Evolutionary conservation across 192 early-diverging fungal genomes (phyloP), one percentile per base, ranked within the genome.

Genomic region (Coemansia sp.): DNA sequence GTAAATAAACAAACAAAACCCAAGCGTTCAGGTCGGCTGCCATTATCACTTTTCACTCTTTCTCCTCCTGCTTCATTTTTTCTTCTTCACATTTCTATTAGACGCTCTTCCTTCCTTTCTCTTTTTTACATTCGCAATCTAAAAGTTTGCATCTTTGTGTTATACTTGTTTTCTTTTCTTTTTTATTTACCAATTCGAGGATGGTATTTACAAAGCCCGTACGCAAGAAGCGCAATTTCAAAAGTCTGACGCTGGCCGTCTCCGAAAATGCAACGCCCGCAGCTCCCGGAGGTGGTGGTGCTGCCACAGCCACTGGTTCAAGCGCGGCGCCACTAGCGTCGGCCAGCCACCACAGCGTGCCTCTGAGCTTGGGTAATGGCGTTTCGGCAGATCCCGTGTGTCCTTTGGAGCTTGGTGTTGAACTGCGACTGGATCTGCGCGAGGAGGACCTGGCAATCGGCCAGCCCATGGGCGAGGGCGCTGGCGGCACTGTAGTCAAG

Each of bases 391-490:
- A 78, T 17, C 61, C 74, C 2, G 68, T 76, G 14, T 63, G 60
- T 10, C 74, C 82, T 10, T 59, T 93, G 32, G 89, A 91, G 43
- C 86, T 91, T 14, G 91, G 91, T 11, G 76, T 91, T 10, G 90
- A 91, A 70, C 83, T 92, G 63, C 83, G 89, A 39, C 73, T 92
- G 65, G 91, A 92, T 76, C 73, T 95, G 69, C 86, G 90, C 64
- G 78, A 87, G 44, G 93, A 96, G 75, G 97, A 98, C 73, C 84
- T 98, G 60, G 80, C 84, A 37, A 82, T 89, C 0, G 69, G 94
- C 17, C 77, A 89, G 67, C 92, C 95, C 72, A 84, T 99, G 63
- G 97, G 97, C 57, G 88, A 91, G n/a, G 97, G 97, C 4, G 92
- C 92, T 68, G 95, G 95, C 23, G 97, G 97, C 7, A 91, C 93